Evolutionary conservation across 371 early-diverging fungal species (phyloP), one percentile per base, ranked within the genome.

Genomic region (Rhizopus delemar): DNA sequence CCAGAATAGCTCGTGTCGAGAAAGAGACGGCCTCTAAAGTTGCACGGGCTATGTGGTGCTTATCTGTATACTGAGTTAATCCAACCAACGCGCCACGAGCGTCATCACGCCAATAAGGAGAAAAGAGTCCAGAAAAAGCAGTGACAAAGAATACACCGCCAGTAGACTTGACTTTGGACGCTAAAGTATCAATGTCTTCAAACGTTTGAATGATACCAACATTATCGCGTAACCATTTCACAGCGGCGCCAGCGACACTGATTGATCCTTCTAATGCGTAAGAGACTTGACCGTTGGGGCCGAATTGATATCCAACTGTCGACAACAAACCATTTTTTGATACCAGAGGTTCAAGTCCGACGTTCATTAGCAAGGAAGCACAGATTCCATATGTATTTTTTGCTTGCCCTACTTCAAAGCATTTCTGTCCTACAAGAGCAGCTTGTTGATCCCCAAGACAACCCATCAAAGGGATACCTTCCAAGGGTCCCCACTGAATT

Each of bases 341-440:
- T 35, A 86, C 65, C 35, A 93, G 87, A 28, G 91, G 88, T 45
- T 82, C 69, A 4, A 69, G 51, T n/a, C 98, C 98, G 3, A 96
- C 95, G 80, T 98, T 96, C 80, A 92, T 90, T 51, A 98, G 72
- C 88, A 97, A 86, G 70, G 96, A 97, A 63, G 95, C 94, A 28
- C 98, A 97, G 8, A 97, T 97, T 29, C 97, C 98, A 74, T 95
- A 83, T 7, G 98, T 98, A 78, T 94, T 96, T 80, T 98, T 98
- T 46, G 91, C 91, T 65, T 91, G 87, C 3, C 98, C 97, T 0
- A 81, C 75, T 29, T 84, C 64, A 69, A 95, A 92, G 73, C 98
- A 97, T 61, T 86, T 84, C 67, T 97, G 98, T 8, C 98, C 98
- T 7, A 98, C 94, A 45, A 96, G 77, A 5, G 98, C 97, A 3